phyloP scores from a whole-genome alignment of 2,329 filamentous ascomycete genomes.

The Venturia nashicola region DNA sequence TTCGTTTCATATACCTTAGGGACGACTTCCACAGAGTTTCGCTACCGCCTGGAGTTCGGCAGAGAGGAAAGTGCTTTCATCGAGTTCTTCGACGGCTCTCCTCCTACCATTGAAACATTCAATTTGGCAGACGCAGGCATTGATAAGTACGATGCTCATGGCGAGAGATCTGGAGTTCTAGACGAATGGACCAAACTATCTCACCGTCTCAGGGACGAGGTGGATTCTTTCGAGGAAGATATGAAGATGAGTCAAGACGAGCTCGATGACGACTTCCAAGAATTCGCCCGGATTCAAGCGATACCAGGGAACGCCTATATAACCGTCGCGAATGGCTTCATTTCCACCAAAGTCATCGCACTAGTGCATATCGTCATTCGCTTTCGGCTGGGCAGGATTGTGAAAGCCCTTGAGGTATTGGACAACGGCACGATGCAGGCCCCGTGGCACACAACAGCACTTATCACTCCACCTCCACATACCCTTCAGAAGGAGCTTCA shows the following conservation, averaged over 20 bases:
- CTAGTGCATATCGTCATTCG: neutral
- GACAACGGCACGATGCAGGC: neutral
- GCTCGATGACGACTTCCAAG: neutral
- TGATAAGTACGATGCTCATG: neutral
- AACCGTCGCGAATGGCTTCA: neutral
- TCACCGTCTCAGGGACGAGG: neutral
- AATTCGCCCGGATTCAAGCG: neutral
- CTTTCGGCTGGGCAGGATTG: neutral
- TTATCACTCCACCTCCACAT: neutral
- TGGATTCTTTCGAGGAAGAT: neutral
- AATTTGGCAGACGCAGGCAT: neutral
- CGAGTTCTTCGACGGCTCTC: neutral
- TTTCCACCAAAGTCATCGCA: neutral
- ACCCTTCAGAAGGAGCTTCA: neutral
- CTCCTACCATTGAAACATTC: neutral
- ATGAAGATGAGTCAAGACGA: neutral
- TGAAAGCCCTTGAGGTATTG: neutral
- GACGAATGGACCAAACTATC: neutral
- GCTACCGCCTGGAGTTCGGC: neutral
- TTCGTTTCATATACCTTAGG: neutral
- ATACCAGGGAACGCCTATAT: neutral
- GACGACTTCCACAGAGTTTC: neutral
- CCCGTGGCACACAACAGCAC: neutral
- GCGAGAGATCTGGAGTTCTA: neutral
- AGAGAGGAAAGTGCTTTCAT: neutral